A percentile compares a stretch with the other conserved stretches of the same genome.
phyloP scores from a whole-genome alignment of 108 stramenopile species.

The Epithemia pelagica region DNA sequence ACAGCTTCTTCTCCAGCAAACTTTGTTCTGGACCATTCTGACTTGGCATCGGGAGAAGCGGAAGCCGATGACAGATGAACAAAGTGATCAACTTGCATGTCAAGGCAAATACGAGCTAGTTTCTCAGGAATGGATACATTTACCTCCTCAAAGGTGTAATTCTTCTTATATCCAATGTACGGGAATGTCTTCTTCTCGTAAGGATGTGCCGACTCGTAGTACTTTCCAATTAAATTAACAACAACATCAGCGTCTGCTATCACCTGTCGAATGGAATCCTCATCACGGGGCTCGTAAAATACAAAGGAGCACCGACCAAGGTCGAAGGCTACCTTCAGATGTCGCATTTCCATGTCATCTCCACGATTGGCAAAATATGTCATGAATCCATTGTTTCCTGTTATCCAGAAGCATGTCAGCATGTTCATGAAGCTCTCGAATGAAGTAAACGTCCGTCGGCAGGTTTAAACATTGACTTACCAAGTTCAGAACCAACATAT shows the following conservation, averaged over 20 bases:
- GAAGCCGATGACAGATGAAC: conserved; percentile 89
- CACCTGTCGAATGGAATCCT: conserved; percentile 78
- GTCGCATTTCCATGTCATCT: conserved; percentile 87
- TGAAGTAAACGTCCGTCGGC: too few relatives aligned
- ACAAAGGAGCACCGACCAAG: conserved; percentile 81
- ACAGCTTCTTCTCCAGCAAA: conserved; percentile 89
- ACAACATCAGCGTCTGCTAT: conserved; percentile 90
- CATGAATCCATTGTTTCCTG: conserved; percentile 68
- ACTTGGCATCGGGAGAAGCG: conserved; percentile 56
- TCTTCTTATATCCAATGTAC: conserved; percentile 60
- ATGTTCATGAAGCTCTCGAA: too few relatives aligned
- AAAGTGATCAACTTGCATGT: conserved; percentile 86
- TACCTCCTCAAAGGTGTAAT: conserved; percentile 80
- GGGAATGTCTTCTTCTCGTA: conserved; percentile 70
- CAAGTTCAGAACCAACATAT: conserved; percentile 75
- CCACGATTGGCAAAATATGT: conserved; percentile 88
- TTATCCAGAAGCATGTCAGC: too few relatives aligned
- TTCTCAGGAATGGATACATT: conserved; percentile 83
- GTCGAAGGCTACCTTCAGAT: conserved; percentile 88
- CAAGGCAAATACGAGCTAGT: conserved; percentile 84
- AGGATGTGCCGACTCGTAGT: conserved; percentile 82
- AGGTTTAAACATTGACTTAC: too few relatives aligned
- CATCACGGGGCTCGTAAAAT: conserved; percentile 82
- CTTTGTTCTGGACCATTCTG: conserved; percentile 91
- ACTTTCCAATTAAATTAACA: conserved; percentile 93